Evolutionary conservation across 1,139 yeast species (phyloP).

Genomic region (Kurtzmaniella natalensis): DNA sequence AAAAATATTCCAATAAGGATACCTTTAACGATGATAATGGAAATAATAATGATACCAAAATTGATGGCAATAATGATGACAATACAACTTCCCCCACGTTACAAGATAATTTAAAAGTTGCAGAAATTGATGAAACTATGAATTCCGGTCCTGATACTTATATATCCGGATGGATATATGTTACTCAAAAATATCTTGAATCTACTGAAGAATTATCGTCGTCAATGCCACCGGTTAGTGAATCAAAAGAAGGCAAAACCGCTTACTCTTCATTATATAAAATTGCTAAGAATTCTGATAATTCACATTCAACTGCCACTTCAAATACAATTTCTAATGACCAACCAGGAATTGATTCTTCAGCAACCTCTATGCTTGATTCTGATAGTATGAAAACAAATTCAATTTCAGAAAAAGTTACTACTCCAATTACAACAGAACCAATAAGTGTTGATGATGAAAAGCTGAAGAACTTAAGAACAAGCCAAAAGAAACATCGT

Average conservation of each 20-base stretch:
- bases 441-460: constrained; percentile 9
- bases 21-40: constrained; percentile 11
- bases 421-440: background rate
- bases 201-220: constrained; percentile 33
- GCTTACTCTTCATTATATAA: constrained; percentile 61
- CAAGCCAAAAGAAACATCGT: constrained; percentile 47
- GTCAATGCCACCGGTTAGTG: constrained; percentile 33
- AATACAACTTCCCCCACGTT: constrained; percentile 13
- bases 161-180: constrained; percentile 77
- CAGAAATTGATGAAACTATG: constrained; percentile 55
- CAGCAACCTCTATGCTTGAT: background rate
- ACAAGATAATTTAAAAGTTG: constrained; percentile 46
- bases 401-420: background rate
- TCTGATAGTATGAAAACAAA: background rate
- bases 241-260: constrained; percentile 41
- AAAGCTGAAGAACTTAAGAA: constrained; percentile 10
- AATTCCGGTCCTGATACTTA: constrained; percentile 61
- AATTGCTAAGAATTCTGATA: constrained; percentile 38
- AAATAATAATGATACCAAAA: constrained; percentile 6
- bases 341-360: background rate
- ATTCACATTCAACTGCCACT: constrained; percentile 7
- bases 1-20: background rate
- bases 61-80: constrained; percentile 14
- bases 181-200: constrained; percentile 71
- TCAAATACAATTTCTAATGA: background rate